Evolutionary conservation across 225 moss, liverwort and hornwort genomes (phyloP), one percentile per base, ranked within the genome.

Genomic region (Marchantia paleacea): DNA sequence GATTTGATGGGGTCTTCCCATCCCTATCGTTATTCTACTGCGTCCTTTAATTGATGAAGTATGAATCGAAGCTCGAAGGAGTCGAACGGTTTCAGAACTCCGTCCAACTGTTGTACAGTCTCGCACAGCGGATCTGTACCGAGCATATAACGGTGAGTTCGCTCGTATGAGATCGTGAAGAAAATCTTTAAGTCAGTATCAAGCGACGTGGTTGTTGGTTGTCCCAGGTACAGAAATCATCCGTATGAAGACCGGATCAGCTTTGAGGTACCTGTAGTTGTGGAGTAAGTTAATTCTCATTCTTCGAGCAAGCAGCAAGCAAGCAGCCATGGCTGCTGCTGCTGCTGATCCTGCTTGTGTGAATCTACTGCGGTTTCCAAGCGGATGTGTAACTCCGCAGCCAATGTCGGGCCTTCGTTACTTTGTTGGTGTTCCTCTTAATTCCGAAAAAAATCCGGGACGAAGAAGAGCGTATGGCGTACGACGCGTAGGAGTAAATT

Each of bases 321-420:
- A n/a, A 55, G 80, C 63, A 64, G 76, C 80, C 31, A 84, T 84
- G 84, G 72, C 80, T 51, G 70, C 76, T 55, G 64, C 72, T 64
- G 77, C 80, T 63, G 16, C 51, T 71, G n/a, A n/a, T 39, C 62
- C 64, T 74, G 53, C 4, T 55, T 55, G 55, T 74, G 55, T 6
- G n/a, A 24, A 16, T 15, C n/a, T 13, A 7, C 48, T 19, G 16
- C 29, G 76, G 26, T 76, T 72, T 18, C 50, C 84, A 29, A 50
- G 75, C 63, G 28, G 49, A 52, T 29, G 18, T 0, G 52, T 62
- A 16, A 6, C 19, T 67, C 20, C 39, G 19, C 49, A 28, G 55
- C 73, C 30, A 39, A 18, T 28, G 8, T 68, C 70, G 66, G 62
- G 48, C 49, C 22, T 81, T 25, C 7, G 29, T 26, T 73, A 52